phyloP scores from a whole-genome alignment of 2,329 filamentous ascomycete species.

The Stylonectria norvegica region DNA sequence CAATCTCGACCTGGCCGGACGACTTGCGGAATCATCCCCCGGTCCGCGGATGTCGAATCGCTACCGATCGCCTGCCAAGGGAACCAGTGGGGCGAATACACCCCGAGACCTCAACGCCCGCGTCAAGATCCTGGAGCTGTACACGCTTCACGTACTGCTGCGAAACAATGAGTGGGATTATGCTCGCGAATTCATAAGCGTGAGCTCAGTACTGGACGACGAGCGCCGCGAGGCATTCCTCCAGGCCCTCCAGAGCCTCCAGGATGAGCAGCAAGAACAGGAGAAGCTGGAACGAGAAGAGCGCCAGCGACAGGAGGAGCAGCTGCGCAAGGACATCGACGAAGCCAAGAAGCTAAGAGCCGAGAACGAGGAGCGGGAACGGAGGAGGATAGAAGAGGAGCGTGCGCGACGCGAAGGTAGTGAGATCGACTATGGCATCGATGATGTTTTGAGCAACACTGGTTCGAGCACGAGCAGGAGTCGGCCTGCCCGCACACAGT shows the following conservation, averaged over 20 bases:
- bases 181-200: conserved; percentile 81
- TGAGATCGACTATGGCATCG: conserved; percentile 68
- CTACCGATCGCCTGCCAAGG: conserved; percentile 45
- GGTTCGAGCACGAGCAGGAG: conserved; percentile 35
- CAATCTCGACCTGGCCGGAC: conserved; percentile 66
- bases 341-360: conserved; percentile 52
- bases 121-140: conserved; percentile 91
- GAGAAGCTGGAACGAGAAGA: conserved; percentile 62
- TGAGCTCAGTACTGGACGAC: conserved; percentile 85
- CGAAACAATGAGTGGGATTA: conserved; percentile 96
- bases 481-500: conserved; percentile 30
- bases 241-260: conserved; percentile 76
- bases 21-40: conserved; percentile 50
- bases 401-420: conserved; percentile 47
- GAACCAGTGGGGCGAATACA: conserved; percentile 68
- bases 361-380: conserved; percentile 58
- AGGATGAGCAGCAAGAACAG: conserved; percentile 77
- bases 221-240: conserved; percentile 87
- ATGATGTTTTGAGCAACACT: conserved; percentile 45
- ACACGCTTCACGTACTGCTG: conserved; percentile 90
- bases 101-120: conserved; percentile 79
- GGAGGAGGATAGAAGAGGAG: conserved; percentile 53
- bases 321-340: conserved; percentile 54
- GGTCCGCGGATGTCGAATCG: conserved; percentile 36
- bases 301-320: conserved; percentile 53